Base-by-base conservation (phyloP, 768 basidiomycete genomes). In the Candolleomyces eurysporus region DNA sequence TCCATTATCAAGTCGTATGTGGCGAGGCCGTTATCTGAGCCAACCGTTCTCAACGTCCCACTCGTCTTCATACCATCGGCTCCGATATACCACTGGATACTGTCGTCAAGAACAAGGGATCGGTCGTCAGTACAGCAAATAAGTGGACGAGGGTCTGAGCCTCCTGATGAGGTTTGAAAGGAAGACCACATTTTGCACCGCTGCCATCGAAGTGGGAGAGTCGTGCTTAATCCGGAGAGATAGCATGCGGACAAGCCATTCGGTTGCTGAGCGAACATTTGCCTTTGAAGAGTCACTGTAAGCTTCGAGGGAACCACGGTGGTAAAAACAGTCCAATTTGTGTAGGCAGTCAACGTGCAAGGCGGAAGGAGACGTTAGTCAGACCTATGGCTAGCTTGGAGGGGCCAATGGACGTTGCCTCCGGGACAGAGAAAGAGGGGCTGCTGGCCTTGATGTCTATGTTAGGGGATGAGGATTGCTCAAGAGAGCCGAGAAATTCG, bases 191-290 rank as follows among this genome's bases (percentile, higher is more conserved):
- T 22, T 61, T 4, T 3, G 21, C 26, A 8, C 60, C 60, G 53
- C 53, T 48, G 9, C 60, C 21, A 19, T 61, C 60, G 46, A 48
- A 61, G 8, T 56, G 60, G 26, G 55, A n/a, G 32, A 61, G 36
- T 4, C 53, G 60, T 19, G 53, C 19, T 22, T n/a, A 30, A 4
- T 50, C 45, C 45, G 19, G 31, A 7, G 53, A 48, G n/a, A 61
- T 8, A 45, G 55, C 60, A 31, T 11, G 48, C 54, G 48, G 48
- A 61, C 3, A 16, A 10, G 3, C 60, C 32, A 26, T 55, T 56
- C 13, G 54, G 54, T 31, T 61, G 60, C n/a, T 49, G 46, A 22
- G 16, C 39, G 14, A 32, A 51, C 11, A 56, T 48, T 3, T 61
- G 53, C 22, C 60, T 61, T 2, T 36, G 36, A 8, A 5, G 5